Evolutionary conservation across 2,329 filamentous ascomycete species (phyloP), one percentile per base, ranked within the genome.

Genomic region (Dryadomyces quercivorus): DNA sequence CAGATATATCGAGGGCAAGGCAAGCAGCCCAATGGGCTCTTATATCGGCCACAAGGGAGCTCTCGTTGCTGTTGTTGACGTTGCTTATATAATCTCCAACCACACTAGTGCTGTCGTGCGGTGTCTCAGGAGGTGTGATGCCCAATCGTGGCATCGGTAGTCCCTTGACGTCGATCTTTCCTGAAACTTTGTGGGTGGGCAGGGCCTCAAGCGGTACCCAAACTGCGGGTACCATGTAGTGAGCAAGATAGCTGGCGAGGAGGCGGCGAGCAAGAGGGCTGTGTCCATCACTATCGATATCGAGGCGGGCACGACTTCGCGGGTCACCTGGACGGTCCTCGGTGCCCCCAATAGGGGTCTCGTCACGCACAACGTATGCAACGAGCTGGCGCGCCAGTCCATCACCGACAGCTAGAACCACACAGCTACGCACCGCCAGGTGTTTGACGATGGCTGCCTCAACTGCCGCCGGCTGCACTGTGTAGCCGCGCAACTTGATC

Each of bases 401-500:
- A 51, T 91, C 87, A 1, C 86, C 86, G 61, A 85, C 77, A n/a
- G 85, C 80, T 21, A 85, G 70, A 0, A 92, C 85, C 1, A 82
- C 85, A 59, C 86, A 89, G 50, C 83, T 78, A 1, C 77, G 79
- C 52, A 90, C 85, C 13, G 84, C 85, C 36, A 91, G 69, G 59
- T 86, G 75, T 60, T 81, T 78, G 54, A 82, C 73, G 55, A 91
- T 86, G 6, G 82, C 80, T 60, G 82, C 85, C 64, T 91, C 85
- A 1, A 90, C 85, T 56, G 87, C 87, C 8, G 82, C 82, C 6
- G 86, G 86, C 22, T 89, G 85, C 3, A 90, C 83, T 1, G 84
- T 88, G 63, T 89, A 90, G 1, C 86, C 86, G 56, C 86, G 80
- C 12, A 88, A 77, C 69, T 90, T 90, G 70, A 90, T 89, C 85